These are phyloP conservation scores for Flammula alnicola DNA, from an alignment of 1,284 basidiomycete genomes.

Conservation along the genomic window DNA sequence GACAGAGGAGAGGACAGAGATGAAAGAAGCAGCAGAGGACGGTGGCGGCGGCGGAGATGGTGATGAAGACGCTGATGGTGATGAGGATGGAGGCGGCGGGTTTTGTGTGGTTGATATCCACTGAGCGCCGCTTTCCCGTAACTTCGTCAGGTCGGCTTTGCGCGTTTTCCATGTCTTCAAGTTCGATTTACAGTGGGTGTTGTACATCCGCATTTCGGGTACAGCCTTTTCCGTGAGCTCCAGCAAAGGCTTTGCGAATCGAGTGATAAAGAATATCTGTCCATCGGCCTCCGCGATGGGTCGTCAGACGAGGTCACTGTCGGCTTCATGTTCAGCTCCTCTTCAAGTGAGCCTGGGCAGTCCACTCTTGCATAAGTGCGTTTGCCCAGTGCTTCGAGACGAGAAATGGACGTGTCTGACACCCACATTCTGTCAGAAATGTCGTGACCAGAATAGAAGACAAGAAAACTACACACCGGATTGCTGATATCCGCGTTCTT, in stretches of 20 bases:
- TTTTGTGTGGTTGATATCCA: conserved; percentile 6
- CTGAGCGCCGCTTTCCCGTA: conserved; percentile 40
- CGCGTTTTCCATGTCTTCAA: conserved; percentile 67
- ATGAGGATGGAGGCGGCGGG: conserved; percentile 24
- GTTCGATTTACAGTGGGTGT: conserved; percentile 68
- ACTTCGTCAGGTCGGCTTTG: conserved; percentile 41
- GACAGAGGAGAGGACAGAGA: conserved; percentile 1
- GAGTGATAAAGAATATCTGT: conserved; percentile 89
- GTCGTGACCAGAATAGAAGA: conserved; percentile 5
- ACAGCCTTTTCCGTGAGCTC: conserved; percentile 74
- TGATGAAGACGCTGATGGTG: conserved; percentile 28
- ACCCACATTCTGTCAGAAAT: conserved; percentile 4
- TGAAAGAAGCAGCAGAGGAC: conserved; percentile 15
- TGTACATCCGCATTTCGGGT: conserved; percentile 70
- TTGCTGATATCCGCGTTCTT: conserved; percentile 98
- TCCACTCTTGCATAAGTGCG: conserved; percentile 89
- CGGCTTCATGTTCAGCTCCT: conserved; percentile 75
- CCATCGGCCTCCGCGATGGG: conserved; percentile 79
- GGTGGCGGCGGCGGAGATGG: conserved; percentile 23
- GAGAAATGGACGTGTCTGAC: conserved; percentile 87
- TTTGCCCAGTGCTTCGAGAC: conserved; percentile 92
- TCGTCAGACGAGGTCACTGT: conserved; percentile 69
- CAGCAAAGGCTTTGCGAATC: conserved; percentile 84
- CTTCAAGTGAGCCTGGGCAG: conserved; percentile 85
- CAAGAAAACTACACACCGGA: conserved; percentile 72